These are phyloP conservation scores for Dipteronia dyeriana DNA, from an alignment of 345 rosid species.

Conservation along the genomic window DNA sequence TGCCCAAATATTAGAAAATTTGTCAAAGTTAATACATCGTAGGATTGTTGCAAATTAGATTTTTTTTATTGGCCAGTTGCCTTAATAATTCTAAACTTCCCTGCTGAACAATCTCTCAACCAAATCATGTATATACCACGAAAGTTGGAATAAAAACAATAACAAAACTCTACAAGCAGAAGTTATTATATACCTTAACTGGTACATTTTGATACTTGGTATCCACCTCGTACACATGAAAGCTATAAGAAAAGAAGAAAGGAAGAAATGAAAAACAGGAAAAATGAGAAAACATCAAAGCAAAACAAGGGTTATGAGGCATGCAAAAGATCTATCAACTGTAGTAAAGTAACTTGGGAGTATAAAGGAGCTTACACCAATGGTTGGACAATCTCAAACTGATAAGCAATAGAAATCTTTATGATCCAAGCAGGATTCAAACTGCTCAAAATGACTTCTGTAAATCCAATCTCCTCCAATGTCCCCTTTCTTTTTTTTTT, in stretches of 20 bases:
- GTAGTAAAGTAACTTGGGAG: neutral
- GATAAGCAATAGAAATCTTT: conserved; percentile 66
- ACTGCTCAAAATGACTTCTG: conserved; percentile 71
- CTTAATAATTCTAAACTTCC: neutral
- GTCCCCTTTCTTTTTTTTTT: conserved; percentile 43
- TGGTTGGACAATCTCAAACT: conserved; percentile 75
- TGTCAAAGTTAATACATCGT: neutral
- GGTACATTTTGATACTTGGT: conserved; percentile 66
- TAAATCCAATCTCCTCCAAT: conserved; percentile 84
- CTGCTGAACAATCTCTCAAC: neutral
- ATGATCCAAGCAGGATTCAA: conserved; percentile 80
- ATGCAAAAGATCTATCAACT: neutral
- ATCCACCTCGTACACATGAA: conserved; percentile 76
- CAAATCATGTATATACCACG: neutral
- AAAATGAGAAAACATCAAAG: conserved; percentile 14
- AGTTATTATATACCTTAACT: conserved; percentile 54
- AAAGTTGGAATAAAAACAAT: neutral
- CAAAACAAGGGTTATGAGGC: neutral
- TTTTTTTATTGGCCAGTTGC: too few relatives aligned
- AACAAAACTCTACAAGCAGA: conserved; percentile 9
- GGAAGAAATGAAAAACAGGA: neutral
- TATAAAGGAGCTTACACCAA: conserved; percentile 52
- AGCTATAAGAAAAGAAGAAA: conserved; percentile 42
- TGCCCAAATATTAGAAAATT: neutral
- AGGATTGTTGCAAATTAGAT: neutral